Percentiles rank a stretch among this genome's conserved stretches.
phyloP scores from a whole-genome alignment of 495 filamentous ascomycete genomes.

The Mycothermus thermophilus region DNA sequence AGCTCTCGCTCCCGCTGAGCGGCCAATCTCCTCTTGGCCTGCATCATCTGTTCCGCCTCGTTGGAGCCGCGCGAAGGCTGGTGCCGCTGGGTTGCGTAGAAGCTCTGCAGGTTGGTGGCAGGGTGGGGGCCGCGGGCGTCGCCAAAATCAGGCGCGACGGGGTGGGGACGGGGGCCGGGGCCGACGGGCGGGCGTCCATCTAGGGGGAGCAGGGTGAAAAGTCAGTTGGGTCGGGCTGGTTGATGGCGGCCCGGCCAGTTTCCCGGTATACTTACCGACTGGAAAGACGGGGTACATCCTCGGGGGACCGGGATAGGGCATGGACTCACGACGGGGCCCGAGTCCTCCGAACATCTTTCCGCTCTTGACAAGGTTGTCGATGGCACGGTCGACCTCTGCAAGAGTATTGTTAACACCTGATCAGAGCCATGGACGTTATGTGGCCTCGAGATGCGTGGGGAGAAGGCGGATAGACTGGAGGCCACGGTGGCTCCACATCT shows the following conservation, averaged over 20 bases:
- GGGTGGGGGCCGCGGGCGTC: conserved; percentile 55
- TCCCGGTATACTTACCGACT: conserved; percentile 31
- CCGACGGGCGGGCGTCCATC: conserved; percentile 31
- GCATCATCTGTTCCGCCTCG: conserved; percentile 96
- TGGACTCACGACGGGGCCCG: conserved; percentile 70
- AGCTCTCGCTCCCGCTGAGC: conserved; percentile 97
- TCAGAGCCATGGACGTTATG: too few relatives aligned
- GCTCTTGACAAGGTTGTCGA: conserved; percentile 91
- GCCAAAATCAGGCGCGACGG: conserved; percentile 69
- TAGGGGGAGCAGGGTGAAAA: conserved; percentile 8
- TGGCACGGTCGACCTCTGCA: conserved; percentile 85
- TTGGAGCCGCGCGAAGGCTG: conserved; percentile 68
- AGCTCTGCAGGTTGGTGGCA: conserved; percentile 74
- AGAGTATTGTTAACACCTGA: too few relatives aligned
- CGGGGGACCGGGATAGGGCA: conserved; percentile 48
- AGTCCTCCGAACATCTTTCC: conserved; percentile 72
- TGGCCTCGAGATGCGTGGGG: too few relatives aligned
- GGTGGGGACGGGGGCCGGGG: conserved; percentile 55
- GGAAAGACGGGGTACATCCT: conserved; percentile 47
- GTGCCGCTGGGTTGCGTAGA: conserved; percentile 87
- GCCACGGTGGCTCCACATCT: too few relatives aligned
- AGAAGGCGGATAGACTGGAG: too few relatives aligned
- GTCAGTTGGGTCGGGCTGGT: conserved; percentile 16
- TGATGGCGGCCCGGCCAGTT: conserved; percentile 16
- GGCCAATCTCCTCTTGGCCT: conserved; percentile 96